These are phyloP conservation scores for Pyronema domesticum DNA, from an alignment of 495 filamentous ascomycete species.

Conservation along the genomic window DNA sequence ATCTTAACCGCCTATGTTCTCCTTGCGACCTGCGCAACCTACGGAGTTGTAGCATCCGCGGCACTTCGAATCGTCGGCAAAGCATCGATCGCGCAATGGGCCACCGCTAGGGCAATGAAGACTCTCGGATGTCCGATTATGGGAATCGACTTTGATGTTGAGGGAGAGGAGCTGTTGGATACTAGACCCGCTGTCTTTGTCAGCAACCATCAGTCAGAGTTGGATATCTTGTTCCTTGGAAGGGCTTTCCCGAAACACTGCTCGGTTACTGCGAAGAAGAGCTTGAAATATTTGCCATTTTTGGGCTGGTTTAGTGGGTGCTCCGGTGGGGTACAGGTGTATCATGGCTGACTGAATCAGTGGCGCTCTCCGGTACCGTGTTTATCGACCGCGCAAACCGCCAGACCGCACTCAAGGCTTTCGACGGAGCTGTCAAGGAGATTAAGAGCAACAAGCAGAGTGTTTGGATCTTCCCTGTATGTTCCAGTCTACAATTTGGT, in stretches of 20 bases:
- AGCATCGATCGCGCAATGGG: conserved; percentile 68
- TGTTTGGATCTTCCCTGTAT: conserved; percentile 68
- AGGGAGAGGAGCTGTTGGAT: conserved; percentile 43
- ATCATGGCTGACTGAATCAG: conserved; percentile 3
- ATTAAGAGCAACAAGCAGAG: conserved; percentile 62
- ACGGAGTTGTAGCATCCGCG: conserved; percentile 62
- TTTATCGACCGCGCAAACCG: conserved; percentile 86
- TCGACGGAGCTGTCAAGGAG: conserved; percentile 61
- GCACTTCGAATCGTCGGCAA: conserved; percentile 51
- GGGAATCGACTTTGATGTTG: conserved; percentile 60
- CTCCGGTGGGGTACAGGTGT: neutral
- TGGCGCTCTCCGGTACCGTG: conserved; percentile 72
- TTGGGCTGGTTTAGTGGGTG: conserved; percentile 72
- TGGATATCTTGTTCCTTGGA: conserved; percentile 85
- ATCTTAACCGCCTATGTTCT: conserved; percentile 51
- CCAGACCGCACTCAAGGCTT: conserved; percentile 63
- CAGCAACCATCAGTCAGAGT: conserved; percentile 76
- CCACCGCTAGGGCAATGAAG: conserved; percentile 64
- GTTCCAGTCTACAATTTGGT: neutral
- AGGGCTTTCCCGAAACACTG: conserved; percentile 76
- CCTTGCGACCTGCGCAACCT: conserved; percentile 47
- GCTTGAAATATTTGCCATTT: conserved; percentile 62
- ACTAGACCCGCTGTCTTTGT: conserved; percentile 76
- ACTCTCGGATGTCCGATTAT: conserved; percentile 57
- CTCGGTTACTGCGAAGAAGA: conserved; percentile 83